Conservation (phyloP, 2,329 filamentous ascomycete genomes). For the Scedosporium minutisporum region DNA sequence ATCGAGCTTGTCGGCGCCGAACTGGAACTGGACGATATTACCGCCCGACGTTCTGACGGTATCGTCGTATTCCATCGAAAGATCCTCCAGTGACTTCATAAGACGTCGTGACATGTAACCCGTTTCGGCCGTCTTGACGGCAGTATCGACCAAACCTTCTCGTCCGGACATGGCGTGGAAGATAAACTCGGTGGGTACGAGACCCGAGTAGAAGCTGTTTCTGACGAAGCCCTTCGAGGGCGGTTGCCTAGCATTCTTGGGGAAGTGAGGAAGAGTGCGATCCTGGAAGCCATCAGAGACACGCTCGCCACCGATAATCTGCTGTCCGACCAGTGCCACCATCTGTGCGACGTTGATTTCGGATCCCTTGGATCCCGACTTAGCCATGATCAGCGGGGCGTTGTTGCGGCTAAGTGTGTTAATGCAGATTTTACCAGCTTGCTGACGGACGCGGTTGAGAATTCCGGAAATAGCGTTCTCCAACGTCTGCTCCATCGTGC, state of each 20-base stretch:
- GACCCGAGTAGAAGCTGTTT: constrained; percentile 93
- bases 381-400: constrained; percentile 91
- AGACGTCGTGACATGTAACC: constrained; percentile 97
- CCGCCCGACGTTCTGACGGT: constrained; percentile 87
- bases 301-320: constrained; percentile 90
- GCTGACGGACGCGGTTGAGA: constrained; percentile 81
- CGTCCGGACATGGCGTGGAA: constrained; percentile 98
- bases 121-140: constrained; percentile 97
- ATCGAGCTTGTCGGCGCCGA: constrained; percentile 90
- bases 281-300: constrained; percentile 96
- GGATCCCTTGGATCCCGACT: constrained; percentile 92
- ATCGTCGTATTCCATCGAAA: constrained; percentile 87
- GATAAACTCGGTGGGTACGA: constrained; percentile 85
- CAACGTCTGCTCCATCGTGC: constrained; percentile 83
- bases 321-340: constrained; percentile 93
- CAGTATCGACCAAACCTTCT: constrained; percentile 97
- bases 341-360: constrained; percentile 98
- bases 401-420: constrained; percentile 84
- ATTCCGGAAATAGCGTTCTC: constrained; percentile 87
- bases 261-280: constrained; percentile 86
- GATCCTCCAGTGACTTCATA: constrained; percentile 96
- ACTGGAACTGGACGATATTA: constrained; percentile 91
- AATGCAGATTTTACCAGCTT: constrained; percentile 86
- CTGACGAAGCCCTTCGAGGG: constrained; percentile 92
- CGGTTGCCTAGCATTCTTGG: constrained; percentile 85